Conservation (phyloP, 2,329 filamentous ascomycete species). For the Alternaria consortialis region DNA sequence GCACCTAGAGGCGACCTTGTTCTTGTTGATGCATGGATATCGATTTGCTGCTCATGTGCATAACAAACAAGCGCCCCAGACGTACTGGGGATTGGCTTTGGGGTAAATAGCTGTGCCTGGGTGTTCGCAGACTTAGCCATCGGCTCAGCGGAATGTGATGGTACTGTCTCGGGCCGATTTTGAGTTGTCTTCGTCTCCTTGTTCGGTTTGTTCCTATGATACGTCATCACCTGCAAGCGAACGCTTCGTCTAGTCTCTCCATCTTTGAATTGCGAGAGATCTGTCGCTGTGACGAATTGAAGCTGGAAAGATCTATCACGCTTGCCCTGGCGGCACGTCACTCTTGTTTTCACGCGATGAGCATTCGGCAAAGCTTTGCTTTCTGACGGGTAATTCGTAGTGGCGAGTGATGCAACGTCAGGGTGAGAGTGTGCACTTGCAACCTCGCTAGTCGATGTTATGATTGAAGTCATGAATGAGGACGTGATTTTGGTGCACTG, state of each 20-base stretch:
- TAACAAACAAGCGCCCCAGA: neutral
- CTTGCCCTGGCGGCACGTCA: constrained; percentile 27
- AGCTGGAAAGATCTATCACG: constrained; percentile 39
- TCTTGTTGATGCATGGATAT: neutral
- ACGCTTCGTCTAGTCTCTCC: constrained; percentile 37
- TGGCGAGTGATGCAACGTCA: accelerated
- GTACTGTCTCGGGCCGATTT: neutral
- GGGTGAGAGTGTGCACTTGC: neutral
- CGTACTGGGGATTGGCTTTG: neutral
- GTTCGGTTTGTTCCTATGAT: constrained; percentile 35
- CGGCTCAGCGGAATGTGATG: neutral
- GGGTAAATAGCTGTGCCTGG: neutral
- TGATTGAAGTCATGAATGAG: neutral
- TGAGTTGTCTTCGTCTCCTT: neutral
- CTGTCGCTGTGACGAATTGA: constrained; percentile 45
- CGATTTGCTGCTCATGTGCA: neutral
- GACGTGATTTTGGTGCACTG: neutral
- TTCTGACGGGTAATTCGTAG: neutral
- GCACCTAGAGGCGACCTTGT: neutral
- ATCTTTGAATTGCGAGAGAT: constrained; percentile 44
- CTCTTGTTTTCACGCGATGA: constrained; percentile 8
- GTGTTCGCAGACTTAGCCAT: neutral
- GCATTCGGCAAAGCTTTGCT: neutral
- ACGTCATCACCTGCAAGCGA: constrained; percentile 47
- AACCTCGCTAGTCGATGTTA: neutral